Base-by-base conservation (phyloP, 2,329 filamentous ascomycete species). In the Hypomyces rosellus region DNA sequence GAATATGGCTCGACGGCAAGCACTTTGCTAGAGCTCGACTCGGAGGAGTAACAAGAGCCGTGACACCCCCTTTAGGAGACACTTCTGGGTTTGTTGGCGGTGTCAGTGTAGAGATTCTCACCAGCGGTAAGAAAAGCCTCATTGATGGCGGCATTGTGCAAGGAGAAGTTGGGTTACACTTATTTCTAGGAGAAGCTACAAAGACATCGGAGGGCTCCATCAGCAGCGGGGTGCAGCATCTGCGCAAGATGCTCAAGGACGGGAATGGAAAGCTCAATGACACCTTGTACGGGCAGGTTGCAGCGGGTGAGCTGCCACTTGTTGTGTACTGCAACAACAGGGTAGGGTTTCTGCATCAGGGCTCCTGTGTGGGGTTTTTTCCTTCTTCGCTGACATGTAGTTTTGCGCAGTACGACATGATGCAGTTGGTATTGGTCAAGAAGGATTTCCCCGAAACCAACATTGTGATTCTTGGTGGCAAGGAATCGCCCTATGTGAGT, bases 41-140 rank as follows among this genome's bases (percentile, higher is more conserved):
- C 15, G 72, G 68, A 14, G 74, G 74, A 15, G 64, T 75, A 15
- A 76, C 72, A 4, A 63, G 64, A 45, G 69, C 70, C 1, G 60
- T 76, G 9, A 70, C 72, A 2, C 59, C 69, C 5, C 73, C 72
- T 2, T 22, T 63, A 5, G 46, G 54, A 20, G 52, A 55, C 22
- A 60, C 52, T 20, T 47, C 49, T 6, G 67, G 58, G 9, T 67
- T 69, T 16, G 55, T 69, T 5, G 60, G 59, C 5, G 74, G 73
- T 14, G 67, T 76, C n/a, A 51, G 49, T 3, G 45, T 40, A 6
- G 49, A 51, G 18, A 48, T 56, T 6, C 25, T 51, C 11, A 51
- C 49, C 16, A 51, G 49, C 15, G 45, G 45, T 8, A 51, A 48
- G 49, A 51, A 45, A 45, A 48, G 45, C 39, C 39, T 51, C 22